Base-by-base conservation (phyloP, 1,284 basidiomycete species). In the Leccinum huronense region DNA sequence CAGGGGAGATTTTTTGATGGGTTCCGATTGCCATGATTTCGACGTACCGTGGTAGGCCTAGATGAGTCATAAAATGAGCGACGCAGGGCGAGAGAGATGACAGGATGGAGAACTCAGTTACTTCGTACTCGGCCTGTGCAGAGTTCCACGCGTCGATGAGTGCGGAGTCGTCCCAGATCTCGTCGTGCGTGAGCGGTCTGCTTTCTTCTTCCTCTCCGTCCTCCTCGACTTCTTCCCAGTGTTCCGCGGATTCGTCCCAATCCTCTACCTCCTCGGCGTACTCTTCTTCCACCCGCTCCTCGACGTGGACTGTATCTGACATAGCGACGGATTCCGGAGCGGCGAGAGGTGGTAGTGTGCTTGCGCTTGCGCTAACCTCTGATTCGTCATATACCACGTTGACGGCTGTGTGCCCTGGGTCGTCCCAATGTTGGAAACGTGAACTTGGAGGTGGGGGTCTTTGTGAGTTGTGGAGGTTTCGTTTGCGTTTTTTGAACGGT, bases 81-180 rank as follows among this genome's bases (percentile, higher is more conserved):
- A 64, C 11, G 53, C 27, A 9, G 42, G 33, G 59, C 16, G 8
- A 14, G 60, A 54, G 53, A 51, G 58, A 33, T 23, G 10, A 30
- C 11, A 74, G 74, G 16, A 36, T 0, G 42, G 42, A 45, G 30
- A 48, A 14, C 45, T 5, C 23, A 16, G 13, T 23, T 54, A 54
- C 27, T 54, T 54, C 27, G 14, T 54, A 31, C 16, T 54, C 14
- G 63, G 89, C 89, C 67, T 82, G 84, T 19, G 90, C 91, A 65
- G 90, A 86, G 72, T 92, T 83, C 91, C 91, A 93, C 27, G 90
- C 91, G 61, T 88, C 82, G 54, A 93, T 84, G 63, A 93, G 82
- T 3, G 88, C 90, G 51, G 89, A 88, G 72, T 93, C 90, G 68
- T 93, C 91, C 90, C 90, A 93, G 48, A 91, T 86, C 70, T 93